Percentiles rank a stretch among this genome's conserved stretches.
These are phyloP conservation scores for Hymenoscyphus infarciens DNA, from an alignment of 2,329 filamentous ascomycete genomes.

Conservation along the genomic window DNA sequence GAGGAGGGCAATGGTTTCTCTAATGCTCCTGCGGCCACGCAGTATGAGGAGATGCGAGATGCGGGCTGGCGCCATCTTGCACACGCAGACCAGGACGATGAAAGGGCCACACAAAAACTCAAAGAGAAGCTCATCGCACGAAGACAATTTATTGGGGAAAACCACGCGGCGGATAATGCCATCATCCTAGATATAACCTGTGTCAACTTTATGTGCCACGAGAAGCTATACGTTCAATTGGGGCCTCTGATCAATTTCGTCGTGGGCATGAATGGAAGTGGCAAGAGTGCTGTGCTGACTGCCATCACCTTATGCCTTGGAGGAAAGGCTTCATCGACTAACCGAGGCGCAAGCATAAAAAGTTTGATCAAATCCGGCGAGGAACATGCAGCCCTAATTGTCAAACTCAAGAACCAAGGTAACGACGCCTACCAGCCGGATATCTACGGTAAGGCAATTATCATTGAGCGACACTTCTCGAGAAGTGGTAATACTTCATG, in stretches of 20 bases:
- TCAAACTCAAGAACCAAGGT: constrained; percentile 89
- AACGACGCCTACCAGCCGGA: constrained; percentile 79
- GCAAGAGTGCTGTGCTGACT: constrained; percentile 93
- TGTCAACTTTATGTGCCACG: constrained; percentile 95
- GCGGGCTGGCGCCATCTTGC: constrained; percentile 55
- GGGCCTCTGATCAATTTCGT: constrained; percentile 97
- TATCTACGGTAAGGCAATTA: constrained; percentile 78
- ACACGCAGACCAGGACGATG: constrained; percentile 56
- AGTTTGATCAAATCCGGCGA: constrained; percentile 86
- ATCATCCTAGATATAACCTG: constrained; percentile 86
- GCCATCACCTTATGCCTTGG: constrained; percentile 93
- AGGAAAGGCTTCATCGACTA: constrained; percentile 88
- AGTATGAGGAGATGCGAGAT: constrained; percentile 61
- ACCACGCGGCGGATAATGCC: constrained; percentile 74
- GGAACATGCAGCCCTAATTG: constrained; percentile 70
- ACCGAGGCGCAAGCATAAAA: constrained; percentile 85
- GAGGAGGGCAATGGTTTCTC: constrained; percentile 17
- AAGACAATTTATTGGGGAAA: constrained; percentile 54
- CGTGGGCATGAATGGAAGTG: constrained; percentile 94
- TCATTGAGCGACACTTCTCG: constrained; percentile 86
- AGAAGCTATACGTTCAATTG: constrained; percentile 74
- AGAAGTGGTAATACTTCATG: constrained; percentile 73
- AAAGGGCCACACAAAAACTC: constrained; percentile 62
- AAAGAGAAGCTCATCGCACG: constrained; percentile 57
- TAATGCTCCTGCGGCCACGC: constrained; percentile 43